These are phyloP conservation scores for barrel medic (Medicago truncatula) DNA, from an alignment of 306 rosid genomes.

Conservation along the genomic window DNA sequence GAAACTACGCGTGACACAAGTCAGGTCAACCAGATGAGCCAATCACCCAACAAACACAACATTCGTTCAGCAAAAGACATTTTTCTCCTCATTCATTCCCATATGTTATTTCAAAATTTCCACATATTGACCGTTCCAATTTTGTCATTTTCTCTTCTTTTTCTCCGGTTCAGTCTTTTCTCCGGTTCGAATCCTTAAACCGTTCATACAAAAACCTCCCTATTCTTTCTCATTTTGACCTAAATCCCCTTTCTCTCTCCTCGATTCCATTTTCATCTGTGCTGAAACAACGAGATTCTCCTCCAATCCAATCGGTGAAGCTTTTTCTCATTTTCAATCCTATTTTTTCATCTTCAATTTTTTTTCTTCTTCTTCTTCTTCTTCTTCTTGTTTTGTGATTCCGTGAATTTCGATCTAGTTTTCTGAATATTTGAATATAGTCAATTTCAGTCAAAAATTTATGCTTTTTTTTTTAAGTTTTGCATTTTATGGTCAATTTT, in stretches of 20 bases:
- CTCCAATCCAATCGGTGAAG: constrained; percentile 42
- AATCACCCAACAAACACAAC: no score
- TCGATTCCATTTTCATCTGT: not conserved
- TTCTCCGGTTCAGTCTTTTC: not conserved
- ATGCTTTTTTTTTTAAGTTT: not conserved
- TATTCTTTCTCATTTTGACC: constrained; percentile 23
- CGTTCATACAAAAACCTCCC: not conserved
- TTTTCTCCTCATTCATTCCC: not conserved
- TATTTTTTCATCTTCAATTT: not conserved
- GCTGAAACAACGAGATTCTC: not conserved
- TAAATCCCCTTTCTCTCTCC: not conserved
- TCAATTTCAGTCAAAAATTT: not conserved
- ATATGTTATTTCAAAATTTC: not conserved
- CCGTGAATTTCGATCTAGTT: constrained; percentile 22
- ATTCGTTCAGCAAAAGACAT: not conserved
- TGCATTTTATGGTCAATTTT: constrained; percentile 38
- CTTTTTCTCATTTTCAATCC: constrained; percentile 26
- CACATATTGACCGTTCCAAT: not conserved
- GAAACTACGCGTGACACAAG: constrained; percentile 27
- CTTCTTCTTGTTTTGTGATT: constrained; percentile 6
- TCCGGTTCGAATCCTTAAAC: constrained; percentile 14
- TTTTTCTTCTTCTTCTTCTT: not conserved
- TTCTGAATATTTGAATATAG: no score
- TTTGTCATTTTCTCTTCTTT: not conserved
- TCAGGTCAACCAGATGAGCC: constrained; percentile 35